Evolutionary conservation across 1,284 basidiomycete species (phyloP), one percentile per base, ranked within the genome.

Genomic region (Cutaneotrichosporon dermatis): DNA sequence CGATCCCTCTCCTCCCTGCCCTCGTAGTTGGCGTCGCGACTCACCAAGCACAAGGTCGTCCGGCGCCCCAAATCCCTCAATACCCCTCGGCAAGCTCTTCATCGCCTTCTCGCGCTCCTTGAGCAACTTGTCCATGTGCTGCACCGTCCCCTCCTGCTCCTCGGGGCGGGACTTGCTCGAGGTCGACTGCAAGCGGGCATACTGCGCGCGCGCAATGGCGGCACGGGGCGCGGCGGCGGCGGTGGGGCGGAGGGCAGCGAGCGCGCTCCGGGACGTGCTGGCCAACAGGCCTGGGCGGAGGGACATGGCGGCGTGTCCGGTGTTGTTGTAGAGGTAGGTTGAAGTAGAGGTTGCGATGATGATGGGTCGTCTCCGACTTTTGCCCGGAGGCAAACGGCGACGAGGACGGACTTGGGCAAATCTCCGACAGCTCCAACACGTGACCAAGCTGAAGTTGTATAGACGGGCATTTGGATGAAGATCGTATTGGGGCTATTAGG

Each of bases 241-340:
- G 25, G 25, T 25, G 25, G 11, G 46, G 33, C 33, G 46, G 33
- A n/a, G 46, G 33, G 34, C 33, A 33, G 39, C 39, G 4, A 35
- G 25, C 2, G 52, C 51, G 12, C 34, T 50, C 39, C 58, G 61
- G 34, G 61, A 58, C 11, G 55, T 55, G 51, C 55, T 57, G 34
- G 61, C 61, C 16, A 59, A 55, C 41, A 62, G 57, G 34, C 61
- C 61, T 40, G 61, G 57, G 34, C 57, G 51, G 41, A 63, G 35
- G 40, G 58, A 57, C 61, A 63, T 63, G 50, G 54, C 42, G 15
- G 43, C 25, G 25, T 25, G 25, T 25, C 25, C 25, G 25, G 25
- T 25, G 25, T 25, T 25, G 25, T 25, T 41, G 45, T 25, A 25
- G 25, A 25, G 25, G 25, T 25, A 25, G 25, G 25, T 25, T 3